Base-by-base conservation (phyloP, 169 alveolate genomes). In the Babesia bigemina region DNA sequence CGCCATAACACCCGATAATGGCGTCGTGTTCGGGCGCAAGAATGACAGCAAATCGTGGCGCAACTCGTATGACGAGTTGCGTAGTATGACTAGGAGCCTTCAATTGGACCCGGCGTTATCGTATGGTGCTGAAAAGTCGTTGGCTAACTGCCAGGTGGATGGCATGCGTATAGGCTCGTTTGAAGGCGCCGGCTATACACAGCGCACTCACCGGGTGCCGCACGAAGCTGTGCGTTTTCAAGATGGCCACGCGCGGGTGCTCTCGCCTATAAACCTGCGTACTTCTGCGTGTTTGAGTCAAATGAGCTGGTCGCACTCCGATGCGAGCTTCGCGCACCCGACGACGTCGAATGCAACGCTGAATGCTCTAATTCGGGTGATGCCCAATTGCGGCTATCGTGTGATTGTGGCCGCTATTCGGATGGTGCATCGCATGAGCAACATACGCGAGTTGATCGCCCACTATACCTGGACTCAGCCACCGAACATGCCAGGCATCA, bases 361-460 rank as follows among this genome's bases (percentile, higher is more conserved):
- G 61, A 67, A 67, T 45, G 24, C 65, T 8, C 28, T 67, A 2
- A 26, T 67, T 17, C 59, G 76, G 21, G 24, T 52, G 28, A 17
- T 67, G 52, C 76, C 76, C 39, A 9, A 14, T 11, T 67, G 76
- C 33, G 16, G 76, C 39, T 22, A n/a, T 52, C 63, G 76, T 26
- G 11, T 52, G 6, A 6, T 49, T 11, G 28, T 47, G 48, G 9
- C 24, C 9, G 10, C 19, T 0, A 21, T 55, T 6, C n/a, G 22
- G 48, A 36, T 26, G 42, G n/a, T 33, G 13, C 52, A 67, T 19
- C 49, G 76, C 45, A 16, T 55, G 21, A 16, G 67, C 36, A 19
- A 29, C 33, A 59, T 33, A 21, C 73, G 82, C 10, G 87, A 79
- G 14, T 14, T 79, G 33, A 57, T 79, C 75, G 19, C 49, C 49